Percentiles rank a stretch among this genome's conserved stretches.
These are phyloP conservation scores for Coemansia sp. DNA, from an alignment of 192 early-diverging fungal genomes.

Conservation along the genomic window DNA sequence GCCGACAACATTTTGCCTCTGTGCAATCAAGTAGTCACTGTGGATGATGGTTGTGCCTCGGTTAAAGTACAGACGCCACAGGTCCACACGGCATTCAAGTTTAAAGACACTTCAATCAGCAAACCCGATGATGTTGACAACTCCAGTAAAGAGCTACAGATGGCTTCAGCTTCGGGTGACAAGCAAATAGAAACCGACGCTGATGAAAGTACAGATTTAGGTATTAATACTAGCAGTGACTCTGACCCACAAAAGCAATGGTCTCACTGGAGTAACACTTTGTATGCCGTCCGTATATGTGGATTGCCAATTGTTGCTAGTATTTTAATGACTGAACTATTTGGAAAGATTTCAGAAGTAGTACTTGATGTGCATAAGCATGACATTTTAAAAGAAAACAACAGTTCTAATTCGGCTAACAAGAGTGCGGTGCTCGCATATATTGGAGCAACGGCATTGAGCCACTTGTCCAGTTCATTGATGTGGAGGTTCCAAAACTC, in stretches of 20 bases:
- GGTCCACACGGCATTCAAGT: constrained; percentile 1
- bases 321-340: neutral
- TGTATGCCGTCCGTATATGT: constrained; percentile 36
- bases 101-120: constrained; percentile 27
- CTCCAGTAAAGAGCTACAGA: neutral
- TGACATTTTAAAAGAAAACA: neutral
- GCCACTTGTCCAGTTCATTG: neutral
- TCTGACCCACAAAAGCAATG: neutral
- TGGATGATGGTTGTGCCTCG: constrained; percentile 8
- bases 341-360: neutral
- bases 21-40: constrained; percentile 20
- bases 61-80: constrained; percentile 53
- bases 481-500: neutral
- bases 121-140: neutral
- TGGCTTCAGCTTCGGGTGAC: neutral
- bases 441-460: neutral
- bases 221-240: too few relatives aligned
- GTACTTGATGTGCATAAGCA: neutral
- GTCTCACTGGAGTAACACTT: constrained; percentile 54
- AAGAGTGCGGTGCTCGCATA: neutral
- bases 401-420: neutral
- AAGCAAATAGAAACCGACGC: neutral
- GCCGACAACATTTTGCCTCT: constrained; percentile 20
- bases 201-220: too few relatives aligned
- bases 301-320: neutral